phyloP scores from a whole-genome alignment of 805 yeast species.

The Groenewaldozyma salmanticensis region DNA sequence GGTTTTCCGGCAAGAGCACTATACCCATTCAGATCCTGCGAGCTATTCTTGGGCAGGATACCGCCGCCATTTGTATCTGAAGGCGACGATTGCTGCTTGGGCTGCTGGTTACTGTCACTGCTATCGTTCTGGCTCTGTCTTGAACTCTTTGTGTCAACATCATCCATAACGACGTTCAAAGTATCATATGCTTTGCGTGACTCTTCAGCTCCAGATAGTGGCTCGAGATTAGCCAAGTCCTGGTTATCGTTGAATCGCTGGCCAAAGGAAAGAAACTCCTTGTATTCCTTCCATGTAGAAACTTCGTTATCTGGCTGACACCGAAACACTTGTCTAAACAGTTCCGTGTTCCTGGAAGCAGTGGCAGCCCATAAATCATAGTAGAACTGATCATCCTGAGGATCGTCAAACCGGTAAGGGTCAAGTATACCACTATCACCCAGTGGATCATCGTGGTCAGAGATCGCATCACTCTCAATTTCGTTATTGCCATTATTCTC shows the following conservation, averaged over 20 bases:
- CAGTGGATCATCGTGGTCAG: neutral
- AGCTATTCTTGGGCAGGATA: neutral
- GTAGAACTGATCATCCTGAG: slow-evolving; percentile 68
- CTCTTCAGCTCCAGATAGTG: slow-evolving; percentile 11
- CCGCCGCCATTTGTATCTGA: neutral
- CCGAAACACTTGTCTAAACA: slow-evolving; percentile 79
- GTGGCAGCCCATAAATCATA: slow-evolving; percentile 78
- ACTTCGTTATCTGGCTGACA: slow-evolving; percentile 93
- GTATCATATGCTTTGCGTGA: slow-evolving; percentile 14
- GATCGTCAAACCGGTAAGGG: slow-evolving; percentile 86
- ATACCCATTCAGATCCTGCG: neutral
- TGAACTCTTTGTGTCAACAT: neutral
- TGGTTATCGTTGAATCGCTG: slow-evolving; percentile 25
- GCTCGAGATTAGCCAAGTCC: slow-evolving; percentile 28
- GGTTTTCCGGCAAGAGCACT: slow-evolving; percentile 2
- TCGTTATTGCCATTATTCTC: neutral
- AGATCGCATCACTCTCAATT: neutral
- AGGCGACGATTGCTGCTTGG: neutral
- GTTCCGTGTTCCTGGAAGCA: slow-evolving; percentile 73
- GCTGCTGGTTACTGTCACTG: neutral
- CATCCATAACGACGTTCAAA: slow-evolving; percentile 4
- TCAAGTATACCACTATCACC: slow-evolving; percentile 35
- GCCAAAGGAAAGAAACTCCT: slow-evolving; percentile 41
- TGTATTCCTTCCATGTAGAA: slow-evolving; percentile 83
- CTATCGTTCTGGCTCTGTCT: neutral